phyloP scores from a whole-genome alignment of 2,329 filamentous ascomycete species.

The Akanthomyces dipterigenus region DNA sequence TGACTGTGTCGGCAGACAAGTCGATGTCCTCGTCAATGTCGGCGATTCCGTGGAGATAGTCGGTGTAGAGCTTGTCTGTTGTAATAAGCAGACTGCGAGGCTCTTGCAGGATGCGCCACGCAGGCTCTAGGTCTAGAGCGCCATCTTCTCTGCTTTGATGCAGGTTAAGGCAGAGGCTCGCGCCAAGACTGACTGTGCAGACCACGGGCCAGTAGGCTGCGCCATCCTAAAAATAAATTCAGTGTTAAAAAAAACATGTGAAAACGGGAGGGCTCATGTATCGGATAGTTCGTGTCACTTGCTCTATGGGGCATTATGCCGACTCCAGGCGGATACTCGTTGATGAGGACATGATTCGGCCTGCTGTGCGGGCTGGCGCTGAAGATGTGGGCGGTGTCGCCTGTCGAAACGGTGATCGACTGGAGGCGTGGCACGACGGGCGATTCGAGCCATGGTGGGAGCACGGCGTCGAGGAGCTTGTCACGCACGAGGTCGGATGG shows the following conservation, averaged over 20 bases:
- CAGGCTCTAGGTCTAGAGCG: constrained; percentile 44
- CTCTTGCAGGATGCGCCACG: constrained; percentile 68
- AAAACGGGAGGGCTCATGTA: background rate
- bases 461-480: constrained; percentile 63
- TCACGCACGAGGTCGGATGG: constrained; percentile 77
- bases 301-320: constrained; percentile 94
- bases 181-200: constrained; percentile 81
- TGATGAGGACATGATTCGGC: constrained; percentile 89
- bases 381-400: constrained; percentile 39
- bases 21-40: constrained; percentile 59
- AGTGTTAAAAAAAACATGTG: background rate
- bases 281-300: background rate
- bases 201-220: constrained; percentile 80
- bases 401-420: constrained; percentile 36
- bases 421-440: constrained; percentile 60
- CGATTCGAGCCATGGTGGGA: constrained; percentile 68
- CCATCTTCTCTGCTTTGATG: constrained; percentile 57
- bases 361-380: constrained; percentile 60
- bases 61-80: constrained; percentile 58
- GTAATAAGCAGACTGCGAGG: constrained; percentile 74
- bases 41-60: constrained; percentile 69
- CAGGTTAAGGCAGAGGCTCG: constrained; percentile 70
- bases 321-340: constrained; percentile 80
- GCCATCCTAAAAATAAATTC: constrained; percentile 52
- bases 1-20: constrained; percentile 54